Base-by-base conservation (phyloP, 371 early-diverging fungal genomes). In the Mortierella sp. region DNA sequence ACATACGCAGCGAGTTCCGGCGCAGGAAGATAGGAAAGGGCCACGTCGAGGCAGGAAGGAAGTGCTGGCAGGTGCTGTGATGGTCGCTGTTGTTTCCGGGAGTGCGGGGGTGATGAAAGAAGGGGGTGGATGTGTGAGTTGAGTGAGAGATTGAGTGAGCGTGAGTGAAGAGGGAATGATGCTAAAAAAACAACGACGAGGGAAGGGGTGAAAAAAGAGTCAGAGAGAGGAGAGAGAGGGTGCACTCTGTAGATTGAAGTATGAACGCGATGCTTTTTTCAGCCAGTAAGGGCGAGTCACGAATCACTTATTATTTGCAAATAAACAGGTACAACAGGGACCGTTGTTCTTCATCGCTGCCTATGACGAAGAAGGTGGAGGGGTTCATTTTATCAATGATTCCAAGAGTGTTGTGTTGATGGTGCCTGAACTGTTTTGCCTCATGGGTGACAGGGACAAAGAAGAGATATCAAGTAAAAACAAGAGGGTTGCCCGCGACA, bases 261-360 rank as follows among this genome's bases (percentile, higher is more conserved):
- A 40, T 31, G 28, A 2, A 24, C 0, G 6, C 31, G 31, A 61
- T 31, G 34, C 37, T 9, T 19, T 16, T 61, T 61, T 37, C 67
- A 34, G 67, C 67, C 67, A 64, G 37, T 64, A 16, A 64, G 67
- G 67, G 9, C 0, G 24, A 21, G 67, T 64, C 24, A 64, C 67
- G 67, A 64, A 34, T 64, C 67, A 64, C 40, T 40, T 21, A 37
- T 64, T n/a, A n/a, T n/a, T n/a, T 64, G 19, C 67, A 64, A 64
- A 64, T 64, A 64, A 24, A 64, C 21, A 37, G 67, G 67, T 59
- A 14, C 31, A 31, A 6, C 43, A 40, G 2, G 4, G 43, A 40
- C 43, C 43, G 43, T 40, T 40, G 6, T 40, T 6, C 43, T 46
- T 46, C 5, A 10, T 46, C 48, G 48, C 48, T 46, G 48, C 48